Evolutionary conservation across 164 flowering plant species (phyloP).

Genomic region (Cinnamomum chago): DNA sequence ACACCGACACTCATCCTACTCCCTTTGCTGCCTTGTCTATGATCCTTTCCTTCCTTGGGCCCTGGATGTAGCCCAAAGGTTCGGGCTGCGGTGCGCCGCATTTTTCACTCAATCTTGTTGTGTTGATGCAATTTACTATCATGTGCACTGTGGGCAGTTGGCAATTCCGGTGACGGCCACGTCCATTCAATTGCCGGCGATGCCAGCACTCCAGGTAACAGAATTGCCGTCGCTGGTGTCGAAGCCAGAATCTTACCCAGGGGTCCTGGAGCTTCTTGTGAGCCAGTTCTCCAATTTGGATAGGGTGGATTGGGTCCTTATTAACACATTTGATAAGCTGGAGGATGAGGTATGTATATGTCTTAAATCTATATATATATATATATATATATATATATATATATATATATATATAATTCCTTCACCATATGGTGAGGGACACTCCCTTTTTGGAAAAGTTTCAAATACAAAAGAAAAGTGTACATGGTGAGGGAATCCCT

Average conservation of each 20-base stretch:
- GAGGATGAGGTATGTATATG: slow-evolving; percentile 18
- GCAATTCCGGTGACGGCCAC: neutral
- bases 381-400: too few species aligned
- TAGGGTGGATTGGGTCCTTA: slow-evolving; percentile 19
- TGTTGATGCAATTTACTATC: slow-evolving; percentile 16
- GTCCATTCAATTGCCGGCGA: slow-evolving; percentile 20
- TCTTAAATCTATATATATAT: too few species aligned
- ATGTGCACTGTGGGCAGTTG: neutral
- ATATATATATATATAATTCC: too few species aligned
- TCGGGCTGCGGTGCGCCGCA: slow-evolving; percentile 3
- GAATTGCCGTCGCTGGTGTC: slow-evolving; percentile 39
- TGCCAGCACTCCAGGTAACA: slow-evolving; percentile 20
- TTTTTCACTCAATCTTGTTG: slow-evolving; percentile 17
- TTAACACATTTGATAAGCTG: slow-evolving; percentile 21
- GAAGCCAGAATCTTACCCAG: slow-evolving; percentile 7
- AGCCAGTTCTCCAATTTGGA: slow-evolving; percentile 22
- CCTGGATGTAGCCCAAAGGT: slow-evolving; percentile 9
- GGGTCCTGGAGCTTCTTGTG: neutral
- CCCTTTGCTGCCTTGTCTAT: slow-evolving; percentile 9
- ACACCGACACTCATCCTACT: neutral
- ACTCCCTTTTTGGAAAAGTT: too few species aligned
- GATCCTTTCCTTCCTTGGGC: slow-evolving; percentile 15
- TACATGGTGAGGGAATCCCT: too few species aligned
- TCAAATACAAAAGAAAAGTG: too few species aligned
- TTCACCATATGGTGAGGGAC: too few species aligned